These are phyloP conservation scores for Phycomyces nitens DNA, from an alignment of 192 early-diverging fungal species.

Conservation along the genomic window DNA sequence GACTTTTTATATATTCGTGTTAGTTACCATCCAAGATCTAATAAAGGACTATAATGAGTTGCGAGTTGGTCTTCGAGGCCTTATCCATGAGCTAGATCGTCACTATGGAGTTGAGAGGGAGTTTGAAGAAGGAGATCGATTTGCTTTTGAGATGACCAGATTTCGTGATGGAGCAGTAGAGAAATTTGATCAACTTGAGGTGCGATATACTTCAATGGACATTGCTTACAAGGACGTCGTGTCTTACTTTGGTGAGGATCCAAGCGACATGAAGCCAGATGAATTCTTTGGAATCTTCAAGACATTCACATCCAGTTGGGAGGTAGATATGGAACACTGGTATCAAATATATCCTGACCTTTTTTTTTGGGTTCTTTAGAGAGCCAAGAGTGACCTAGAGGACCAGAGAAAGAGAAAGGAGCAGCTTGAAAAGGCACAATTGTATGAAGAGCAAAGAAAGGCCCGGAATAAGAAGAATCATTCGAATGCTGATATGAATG, in stretches of 20 bases:
- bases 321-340: too few relatives aligned
- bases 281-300: slow-evolving; percentile 88
- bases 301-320: slow-evolving; percentile 72
- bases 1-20: neutral
- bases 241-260: slow-evolving; percentile 74
- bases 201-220: slow-evolving; percentile 67
- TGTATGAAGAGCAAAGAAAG: slow-evolving; percentile 30
- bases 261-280: slow-evolving; percentile 68
- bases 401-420: slow-evolving; percentile 33
- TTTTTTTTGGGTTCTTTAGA: slow-evolving; percentile 22
- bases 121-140: slow-evolving; percentile 56
- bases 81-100: slow-evolving; percentile 47
- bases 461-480: slow-evolving; percentile 17
- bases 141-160: slow-evolving; percentile 58
- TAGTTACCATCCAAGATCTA: slow-evolving; percentile 55
- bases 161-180: slow-evolving; percentile 63
- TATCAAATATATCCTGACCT: too few relatives aligned
- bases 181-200: slow-evolving; percentile 57
- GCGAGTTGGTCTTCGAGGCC: slow-evolving; percentile 41
- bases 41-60: slow-evolving; percentile 48
- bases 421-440: slow-evolving; percentile 35
- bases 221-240: slow-evolving; percentile 67
- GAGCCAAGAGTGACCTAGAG: slow-evolving; percentile 47
- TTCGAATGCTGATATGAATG: slow-evolving; percentile 11
- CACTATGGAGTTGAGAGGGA: slow-evolving; percentile 44